These are phyloP conservation scores for Tricholoma sp. DNA, from an alignment of 768 basidiomycete genomes.

Conservation along the genomic window DNA sequence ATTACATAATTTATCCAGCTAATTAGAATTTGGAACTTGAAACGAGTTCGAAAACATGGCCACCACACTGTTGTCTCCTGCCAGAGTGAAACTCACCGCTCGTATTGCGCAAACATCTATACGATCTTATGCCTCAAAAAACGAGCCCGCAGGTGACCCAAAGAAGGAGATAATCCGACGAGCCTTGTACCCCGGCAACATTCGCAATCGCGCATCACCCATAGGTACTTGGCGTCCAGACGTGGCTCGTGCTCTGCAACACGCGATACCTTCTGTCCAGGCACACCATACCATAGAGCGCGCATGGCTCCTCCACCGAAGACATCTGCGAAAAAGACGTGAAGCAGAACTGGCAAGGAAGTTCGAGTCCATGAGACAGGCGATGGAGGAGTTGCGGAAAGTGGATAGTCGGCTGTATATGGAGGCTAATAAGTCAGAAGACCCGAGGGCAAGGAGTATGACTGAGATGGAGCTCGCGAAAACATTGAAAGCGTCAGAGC, in stretches of 20 bases:
- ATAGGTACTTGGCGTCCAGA: constrained; percentile 83
- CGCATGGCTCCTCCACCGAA: constrained; percentile 79
- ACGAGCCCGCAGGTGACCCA: constrained; percentile 47
- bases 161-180: constrained; percentile 71
- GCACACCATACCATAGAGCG: constrained; percentile 91
- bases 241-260: constrained; percentile 68
- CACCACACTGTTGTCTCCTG: constrained; percentile 31
- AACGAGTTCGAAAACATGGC: no score
- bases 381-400: constrained; percentile 75
- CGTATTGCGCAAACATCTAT: constrained; percentile 23
- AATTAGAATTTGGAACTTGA: not conserved
- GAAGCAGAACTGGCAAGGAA: constrained; percentile 69
- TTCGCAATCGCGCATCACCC: constrained; percentile 66
- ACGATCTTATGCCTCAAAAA: constrained; percentile 37
- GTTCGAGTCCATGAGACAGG: constrained; percentile 73
- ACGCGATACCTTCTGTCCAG: constrained; percentile 83
- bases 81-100: constrained; percentile 26
- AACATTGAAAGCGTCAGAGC: constrained; percentile 58
- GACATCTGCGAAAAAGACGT: constrained; percentile 66
- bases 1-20: not conserved
- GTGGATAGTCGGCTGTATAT: constrained; percentile 55
- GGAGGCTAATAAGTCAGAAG: constrained; percentile 71
- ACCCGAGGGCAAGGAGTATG: constrained; percentile 58
- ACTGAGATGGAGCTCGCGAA: constrained; percentile 58
- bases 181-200: constrained; percentile 73